Conservation (phyloP, 2,329 filamentous ascomycete species). For the Gyromitra esculenta region DNA sequence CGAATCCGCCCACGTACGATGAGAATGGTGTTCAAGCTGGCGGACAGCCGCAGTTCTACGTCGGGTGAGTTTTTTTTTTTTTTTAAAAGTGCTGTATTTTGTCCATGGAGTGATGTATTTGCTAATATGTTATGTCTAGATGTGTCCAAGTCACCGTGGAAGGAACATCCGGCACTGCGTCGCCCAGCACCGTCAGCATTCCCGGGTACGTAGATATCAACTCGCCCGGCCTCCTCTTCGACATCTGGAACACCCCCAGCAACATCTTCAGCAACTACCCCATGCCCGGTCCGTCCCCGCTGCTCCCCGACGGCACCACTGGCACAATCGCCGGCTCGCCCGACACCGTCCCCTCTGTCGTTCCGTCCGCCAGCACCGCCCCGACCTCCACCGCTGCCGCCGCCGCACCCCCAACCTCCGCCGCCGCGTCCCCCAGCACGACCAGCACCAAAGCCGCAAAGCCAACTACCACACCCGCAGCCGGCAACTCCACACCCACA, state of each 20-base stretch:
- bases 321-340: background rate
- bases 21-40: conserved; percentile 62
- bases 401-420: too few relatives aligned
- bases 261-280: conserved; percentile 38
- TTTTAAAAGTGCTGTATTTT: background rate
- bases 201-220: conserved; percentile 57
- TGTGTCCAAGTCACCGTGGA: conserved; percentile 65
- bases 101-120: background rate
- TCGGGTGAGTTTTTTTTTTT: conserved; percentile 1
- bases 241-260: conserved; percentile 46
- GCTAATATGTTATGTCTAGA: conserved; percentile 60
- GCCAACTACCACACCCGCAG: background rate
- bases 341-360: background rate
- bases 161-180: conserved; percentile 60
- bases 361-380: background rate
- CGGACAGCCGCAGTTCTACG: conserved; percentile 60
- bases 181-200: conserved; percentile 60
- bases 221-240: conserved; percentile 38
- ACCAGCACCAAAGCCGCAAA: background rate
- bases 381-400: background rate
- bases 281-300: conserved; percentile 31
- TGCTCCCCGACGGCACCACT: background rate
- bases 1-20: conserved; percentile 47
- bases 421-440: background rate
- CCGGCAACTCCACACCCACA: background rate